These are phyloP conservation scores for Zasmidium citrigriseum DNA, from an alignment of 2,329 filamentous ascomycete species.

Conservation along the genomic window DNA sequence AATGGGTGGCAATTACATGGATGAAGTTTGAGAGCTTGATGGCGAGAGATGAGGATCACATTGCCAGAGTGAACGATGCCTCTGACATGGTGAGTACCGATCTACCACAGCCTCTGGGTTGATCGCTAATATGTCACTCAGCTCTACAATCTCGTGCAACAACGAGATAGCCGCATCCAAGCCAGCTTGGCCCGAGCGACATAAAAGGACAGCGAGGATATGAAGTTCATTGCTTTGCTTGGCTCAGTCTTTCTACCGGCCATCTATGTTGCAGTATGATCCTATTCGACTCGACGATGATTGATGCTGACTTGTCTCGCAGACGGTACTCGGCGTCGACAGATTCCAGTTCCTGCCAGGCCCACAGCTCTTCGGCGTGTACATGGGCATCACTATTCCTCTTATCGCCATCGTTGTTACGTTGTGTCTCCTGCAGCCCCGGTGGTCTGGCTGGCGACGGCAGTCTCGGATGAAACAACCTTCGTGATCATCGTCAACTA, in stretches of 20 bases:
- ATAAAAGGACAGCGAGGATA: conserved; percentile 24
- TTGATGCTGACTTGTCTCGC: not conserved
- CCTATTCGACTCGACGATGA: not conserved
- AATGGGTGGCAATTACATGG: conserved; percentile 17
- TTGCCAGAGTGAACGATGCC: conserved; percentile 13
- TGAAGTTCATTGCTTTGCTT: conserved; percentile 25
- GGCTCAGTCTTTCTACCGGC: conserved; percentile 27
- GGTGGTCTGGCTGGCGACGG: conserved; percentile 3
- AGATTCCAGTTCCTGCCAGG: conserved; percentile 15
- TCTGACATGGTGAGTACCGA: conserved; percentile 13
- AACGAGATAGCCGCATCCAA: conserved; percentile 20
- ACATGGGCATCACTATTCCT: conserved; percentile 22
- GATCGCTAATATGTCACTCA: not conserved
- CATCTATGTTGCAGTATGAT: conserved; percentile 18
- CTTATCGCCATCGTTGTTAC: conserved; percentile 18
- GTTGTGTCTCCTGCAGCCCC: conserved; percentile 11
- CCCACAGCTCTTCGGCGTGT: conserved; percentile 17
- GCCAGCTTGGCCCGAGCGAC: conserved; percentile 19
- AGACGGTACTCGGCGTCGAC: conserved; percentile 16
- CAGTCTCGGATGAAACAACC: too few species aligned
- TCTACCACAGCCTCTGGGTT: not conserved
- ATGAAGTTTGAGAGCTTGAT: conserved; percentile 16
- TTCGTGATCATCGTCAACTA: too few species aligned
- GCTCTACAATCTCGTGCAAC: conserved; percentile 22
- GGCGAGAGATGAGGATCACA: conserved; percentile 22